A percentile compares a stretch with the other conserved stretches of the same genome.
phyloP scores from a whole-genome alignment of 2,329 filamentous ascomycete species.

The Monilinia fructicola region DNA sequence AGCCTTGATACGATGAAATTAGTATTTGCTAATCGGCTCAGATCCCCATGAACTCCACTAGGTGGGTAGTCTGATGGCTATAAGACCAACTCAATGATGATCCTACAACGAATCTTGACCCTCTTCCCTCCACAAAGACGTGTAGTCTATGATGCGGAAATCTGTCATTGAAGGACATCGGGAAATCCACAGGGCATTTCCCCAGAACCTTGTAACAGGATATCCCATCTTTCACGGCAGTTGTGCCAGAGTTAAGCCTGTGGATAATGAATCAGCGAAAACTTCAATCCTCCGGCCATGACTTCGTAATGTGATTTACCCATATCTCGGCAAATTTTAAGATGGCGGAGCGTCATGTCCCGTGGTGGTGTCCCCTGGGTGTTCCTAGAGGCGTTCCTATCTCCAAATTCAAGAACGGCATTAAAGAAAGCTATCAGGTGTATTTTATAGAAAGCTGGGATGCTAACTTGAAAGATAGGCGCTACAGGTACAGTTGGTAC shows the following conservation, averaged over 20 bases:
- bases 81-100: too few relatives aligned
- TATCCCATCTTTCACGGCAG: neutral
- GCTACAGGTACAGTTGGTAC: slow-evolving; percentile 42
- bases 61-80: too few relatives aligned
- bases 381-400: too few relatives aligned
- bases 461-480: slow-evolving; percentile 22
- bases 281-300: neutral
- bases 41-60: too few relatives aligned
- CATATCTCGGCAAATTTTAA: neutral
- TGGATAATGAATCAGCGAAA: neutral
- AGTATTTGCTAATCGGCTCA: too few relatives aligned
- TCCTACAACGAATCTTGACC: too few relatives aligned
- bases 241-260: neutral
- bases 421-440: neutral
- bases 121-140: too few relatives aligned
- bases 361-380: slow-evolving; percentile 21
- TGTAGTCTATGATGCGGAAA: too few relatives aligned
- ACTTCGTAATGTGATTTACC: neutral
- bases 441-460: neutral
- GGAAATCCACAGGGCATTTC: neutral
- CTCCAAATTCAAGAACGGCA: neutral
- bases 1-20: too few relatives aligned
- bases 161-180: neutral
- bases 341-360: neutral
- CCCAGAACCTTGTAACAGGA: neutral